These are phyloP conservation scores for Gossypium gossypioides DNA, from an alignment of 441 rosid genomes.

Conservation along the genomic window DNA sequence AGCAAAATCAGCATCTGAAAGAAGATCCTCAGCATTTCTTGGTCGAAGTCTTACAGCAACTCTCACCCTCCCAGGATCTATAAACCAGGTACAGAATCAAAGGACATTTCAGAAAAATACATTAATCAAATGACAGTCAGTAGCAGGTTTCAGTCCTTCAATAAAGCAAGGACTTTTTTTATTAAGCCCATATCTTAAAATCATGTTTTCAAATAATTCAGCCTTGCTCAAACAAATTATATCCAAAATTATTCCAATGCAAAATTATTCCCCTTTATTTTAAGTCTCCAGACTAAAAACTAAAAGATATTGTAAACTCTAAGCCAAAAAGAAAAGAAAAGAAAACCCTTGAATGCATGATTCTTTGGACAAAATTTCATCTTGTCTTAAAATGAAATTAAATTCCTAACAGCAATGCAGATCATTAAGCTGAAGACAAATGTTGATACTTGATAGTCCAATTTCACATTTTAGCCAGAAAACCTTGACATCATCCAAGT, in stretches of 20 bases:
- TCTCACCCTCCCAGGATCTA: slow-evolving; percentile 81
- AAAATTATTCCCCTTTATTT: neutral
- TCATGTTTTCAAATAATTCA: neutral
- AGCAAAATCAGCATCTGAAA: slow-evolving; percentile 68
- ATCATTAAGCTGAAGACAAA: neutral
- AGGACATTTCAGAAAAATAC: neutral
- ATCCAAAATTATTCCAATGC: neutral
- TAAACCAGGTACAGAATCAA: neutral
- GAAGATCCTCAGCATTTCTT: slow-evolving; percentile 57
- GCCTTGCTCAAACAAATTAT: neutral
- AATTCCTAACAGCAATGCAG: neutral
- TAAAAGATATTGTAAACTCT: neutral
- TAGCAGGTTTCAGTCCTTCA: neutral
- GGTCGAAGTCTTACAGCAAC: slow-evolving; percentile 82
- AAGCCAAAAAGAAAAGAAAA: neutral
- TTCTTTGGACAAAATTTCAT: neutral
- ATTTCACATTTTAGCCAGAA: slow-evolving; percentile 3
- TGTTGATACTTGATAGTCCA: neutral
- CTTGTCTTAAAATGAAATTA: neutral
- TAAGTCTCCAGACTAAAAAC: neutral
- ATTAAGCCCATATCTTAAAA: neutral
- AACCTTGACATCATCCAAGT: neutral
- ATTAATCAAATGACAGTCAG: neutral
- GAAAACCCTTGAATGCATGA: neutral
- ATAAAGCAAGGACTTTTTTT: neutral